A percentile compares a stretch with the other conserved stretches of the same genome.
Evolutionary conservation across 192 early-diverging fungal species (phyloP).

Genomic region (Coemansia sp.): DNA sequence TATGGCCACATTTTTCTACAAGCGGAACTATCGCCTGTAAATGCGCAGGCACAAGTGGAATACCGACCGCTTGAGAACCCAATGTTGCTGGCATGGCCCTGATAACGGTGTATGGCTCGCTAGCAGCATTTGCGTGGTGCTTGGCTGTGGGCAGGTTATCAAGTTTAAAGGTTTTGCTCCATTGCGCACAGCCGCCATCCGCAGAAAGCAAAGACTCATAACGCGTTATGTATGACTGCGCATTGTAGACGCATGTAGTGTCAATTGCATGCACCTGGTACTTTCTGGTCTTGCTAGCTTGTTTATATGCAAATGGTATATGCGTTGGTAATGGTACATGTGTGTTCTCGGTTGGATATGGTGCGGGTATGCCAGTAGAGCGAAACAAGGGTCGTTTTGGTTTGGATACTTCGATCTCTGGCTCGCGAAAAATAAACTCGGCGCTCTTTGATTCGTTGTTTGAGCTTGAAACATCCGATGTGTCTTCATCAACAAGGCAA

Average conservation of each 20-base stretch:
- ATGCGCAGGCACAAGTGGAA: slow-evolving; percentile 21
- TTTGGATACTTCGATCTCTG: not conserved
- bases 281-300: not conserved
- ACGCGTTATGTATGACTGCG: not conserved
- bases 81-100: slow-evolving; percentile 1
- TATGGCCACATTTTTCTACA: slow-evolving; percentile 15
- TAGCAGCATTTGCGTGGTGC: slow-evolving; percentile 3
- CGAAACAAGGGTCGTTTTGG: slow-evolving; percentile 16
- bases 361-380: slow-evolving; percentile 22
- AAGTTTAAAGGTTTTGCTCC: slow-evolving; percentile 5
- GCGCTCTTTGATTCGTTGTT: not conserved
- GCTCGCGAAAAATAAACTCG: not conserved
- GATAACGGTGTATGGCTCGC: not conserved
- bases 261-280: slow-evolving; percentile 11
- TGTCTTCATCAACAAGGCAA: not conserved
- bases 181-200: slow-evolving; percentile 18
- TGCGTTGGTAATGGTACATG: slow-evolving; percentile 33
- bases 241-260: not conserved
- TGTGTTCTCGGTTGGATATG: slow-evolving; percentile 26
- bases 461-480: not conserved
- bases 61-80: not conserved
- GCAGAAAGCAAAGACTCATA: not conserved
- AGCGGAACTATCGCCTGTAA: slow-evolving; percentile 32
- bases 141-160: not conserved
- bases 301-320: slow-evolving; percentile 2